Evolutionary conservation across 1,139 yeast genomes (phyloP), one percentile per base, ranked within the genome.

Genomic region (Geotrichum australiense): DNA sequence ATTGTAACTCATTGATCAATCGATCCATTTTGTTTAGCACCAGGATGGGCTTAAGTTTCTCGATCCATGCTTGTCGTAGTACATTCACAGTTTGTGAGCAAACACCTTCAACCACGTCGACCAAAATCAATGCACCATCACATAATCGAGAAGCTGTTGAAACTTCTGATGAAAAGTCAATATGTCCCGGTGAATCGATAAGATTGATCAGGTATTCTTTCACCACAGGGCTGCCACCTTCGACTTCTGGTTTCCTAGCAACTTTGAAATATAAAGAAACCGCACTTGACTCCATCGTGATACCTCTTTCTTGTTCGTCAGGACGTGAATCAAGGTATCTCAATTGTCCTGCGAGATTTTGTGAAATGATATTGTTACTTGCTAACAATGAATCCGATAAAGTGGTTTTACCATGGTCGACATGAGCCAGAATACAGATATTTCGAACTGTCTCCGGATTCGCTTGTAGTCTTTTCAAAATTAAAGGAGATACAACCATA

Each of bases 111-210:
- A 93, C 96, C 2, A 85, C 97, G 16, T 39, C 46, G 1, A 93
- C 96, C 16, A 93, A 68, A 0, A 93, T 93, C 4, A 93, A 81
- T 0, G 97, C 96, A 27, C 97, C 97, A 59, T 93, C 99, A 64
- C 97, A 93, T 38, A 93, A 68, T 56, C 98, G 71, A 2, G 97
- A 86, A 0, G 97, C 94, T 0, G 96, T 84, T 12, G 96, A 84
- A 0, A 93, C 98, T 58, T 93, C 99, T 5, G 94, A 82, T 1
- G 95, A 82, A 59, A 93, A 93, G 62, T 93, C 99, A 51, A 93
- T 87, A 58, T 93, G 99, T 7, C 99, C 99, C 0, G 99, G 99
- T 0, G 97, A 91, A 63, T 93, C 99, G 43, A 93, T 89, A 55
- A 93, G 71, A 56, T 93, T 93, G 59, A 93, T 81, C 45, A 91